Evolutionary conservation across 495 filamentous ascomycete genomes (phyloP).

Genomic region (Neurospora cerealis): DNA sequence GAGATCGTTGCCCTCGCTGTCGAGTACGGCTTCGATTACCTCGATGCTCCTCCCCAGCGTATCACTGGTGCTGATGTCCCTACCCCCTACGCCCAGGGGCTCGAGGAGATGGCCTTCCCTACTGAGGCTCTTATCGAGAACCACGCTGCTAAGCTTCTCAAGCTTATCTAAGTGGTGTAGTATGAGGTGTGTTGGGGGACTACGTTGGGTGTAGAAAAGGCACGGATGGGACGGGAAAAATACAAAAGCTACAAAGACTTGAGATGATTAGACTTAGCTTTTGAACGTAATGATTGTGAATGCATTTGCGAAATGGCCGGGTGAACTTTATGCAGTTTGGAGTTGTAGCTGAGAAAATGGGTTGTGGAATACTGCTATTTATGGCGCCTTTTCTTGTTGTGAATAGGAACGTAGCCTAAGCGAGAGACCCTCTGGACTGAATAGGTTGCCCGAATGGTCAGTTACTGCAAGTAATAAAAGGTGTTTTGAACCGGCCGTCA

Average conservation of each 20-base stretch:
- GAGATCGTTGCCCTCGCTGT: constrained; percentile 90
- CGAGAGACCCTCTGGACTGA: too few species aligned
- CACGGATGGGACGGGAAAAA: background rate
- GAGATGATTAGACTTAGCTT: background rate
- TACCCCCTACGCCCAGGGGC: constrained; percentile 78
- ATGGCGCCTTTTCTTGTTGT: background rate
- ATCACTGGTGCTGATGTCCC: constrained; percentile 95
- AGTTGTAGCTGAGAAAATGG: background rate
- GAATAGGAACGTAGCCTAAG: too few species aligned
- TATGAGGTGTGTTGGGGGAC: background rate
- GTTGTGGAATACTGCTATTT: background rate
- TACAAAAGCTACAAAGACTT: background rate
- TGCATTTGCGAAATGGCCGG: background rate
- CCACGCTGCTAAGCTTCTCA: constrained; percentile 74
- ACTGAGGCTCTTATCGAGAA: constrained; percentile 71
- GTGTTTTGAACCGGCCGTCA: too few species aligned
- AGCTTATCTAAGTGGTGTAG: constrained; percentile 41
- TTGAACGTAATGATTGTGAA: background rate
- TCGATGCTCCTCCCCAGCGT: constrained; percentile 84
- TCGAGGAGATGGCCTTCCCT: constrained; percentile 91
- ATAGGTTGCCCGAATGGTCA: too few species aligned
- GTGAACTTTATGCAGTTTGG: background rate
- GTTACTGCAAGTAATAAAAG: too few species aligned
- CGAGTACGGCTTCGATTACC: constrained; percentile 98
- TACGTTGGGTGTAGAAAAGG: background rate